Conservation (phyloP, 805 yeast genomes). For the Tetrapisispora fleetii region DNA sequence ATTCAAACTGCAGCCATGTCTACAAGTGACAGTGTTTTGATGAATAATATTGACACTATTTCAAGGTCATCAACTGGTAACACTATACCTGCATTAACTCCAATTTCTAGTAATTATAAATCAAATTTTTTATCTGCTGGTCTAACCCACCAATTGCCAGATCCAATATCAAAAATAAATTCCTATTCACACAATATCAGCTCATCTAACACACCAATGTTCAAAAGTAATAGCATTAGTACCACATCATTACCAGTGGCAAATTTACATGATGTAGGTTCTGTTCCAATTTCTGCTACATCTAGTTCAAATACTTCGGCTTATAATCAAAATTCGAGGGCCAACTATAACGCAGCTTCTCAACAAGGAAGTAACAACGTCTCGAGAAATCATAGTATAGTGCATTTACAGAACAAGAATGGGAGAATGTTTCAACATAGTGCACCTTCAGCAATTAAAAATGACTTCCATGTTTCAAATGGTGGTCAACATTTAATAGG, state of each 20-base stretch:
- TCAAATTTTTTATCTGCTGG: background rate
- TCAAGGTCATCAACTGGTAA: slow-evolving; percentile 1
- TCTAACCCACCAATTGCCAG: background rate
- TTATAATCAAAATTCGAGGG: background rate
- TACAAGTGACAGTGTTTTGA: background rate
- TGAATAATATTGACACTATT: slow-evolving; percentile 1
- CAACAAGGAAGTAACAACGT: background rate
- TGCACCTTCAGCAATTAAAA: background rate
- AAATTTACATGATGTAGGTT: background rate
- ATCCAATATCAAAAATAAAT: background rate
- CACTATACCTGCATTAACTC: background rate
- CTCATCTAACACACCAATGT: slow-evolving; percentile 1
- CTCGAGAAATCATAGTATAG: background rate
- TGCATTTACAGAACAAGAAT: background rate
- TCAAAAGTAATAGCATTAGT: background rate
- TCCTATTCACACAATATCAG: background rate
- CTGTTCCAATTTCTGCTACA: slow-evolving; percentile 1
- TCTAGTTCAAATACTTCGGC: background rate
- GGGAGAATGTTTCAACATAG: background rate
- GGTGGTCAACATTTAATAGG: background rate
- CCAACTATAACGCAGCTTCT: background rate
- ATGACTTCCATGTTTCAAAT: background rate
- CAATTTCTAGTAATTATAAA: background rate
- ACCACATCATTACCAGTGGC: background rate
- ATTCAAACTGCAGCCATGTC: background rate